These are phyloP conservation scores for Striga hermonthica DNA, from an alignment of 305 asterid species.

Conservation along the genomic window DNA sequence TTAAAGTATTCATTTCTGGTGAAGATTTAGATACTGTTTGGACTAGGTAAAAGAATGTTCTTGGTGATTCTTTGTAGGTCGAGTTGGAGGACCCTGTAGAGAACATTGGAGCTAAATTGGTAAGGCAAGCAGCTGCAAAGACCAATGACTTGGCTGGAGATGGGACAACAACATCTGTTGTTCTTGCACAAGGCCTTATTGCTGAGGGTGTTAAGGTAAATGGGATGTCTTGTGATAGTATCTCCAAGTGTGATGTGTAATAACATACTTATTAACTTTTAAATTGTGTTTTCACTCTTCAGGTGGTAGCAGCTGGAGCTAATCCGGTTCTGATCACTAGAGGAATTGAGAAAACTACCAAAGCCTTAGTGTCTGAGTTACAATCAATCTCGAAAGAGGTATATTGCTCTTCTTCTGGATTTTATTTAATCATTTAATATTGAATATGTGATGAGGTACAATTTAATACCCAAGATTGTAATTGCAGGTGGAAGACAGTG, in stretches of 20 bases:
- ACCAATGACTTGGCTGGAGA: conserved; percentile 98
- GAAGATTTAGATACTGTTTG: background rate
- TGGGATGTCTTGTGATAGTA: conserved; percentile 6
- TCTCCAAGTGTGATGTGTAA: background rate
- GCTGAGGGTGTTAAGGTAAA: conserved; percentile 94
- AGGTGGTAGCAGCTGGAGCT: conserved; percentile 99
- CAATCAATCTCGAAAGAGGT: conserved; percentile 89
- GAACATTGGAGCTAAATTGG: conserved; percentile 94
- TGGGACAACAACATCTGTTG: conserved; percentile 98
- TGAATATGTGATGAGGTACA: background rate
- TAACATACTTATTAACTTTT: background rate
- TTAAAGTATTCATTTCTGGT: background rate
- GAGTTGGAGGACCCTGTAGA: conserved; percentile 97
- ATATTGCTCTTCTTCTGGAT: conserved; percentile 11
- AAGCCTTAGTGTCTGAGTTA: conserved; percentile 82
- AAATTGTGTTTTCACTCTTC: conserved; percentile 17
- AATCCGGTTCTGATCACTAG: conserved; percentile 91
- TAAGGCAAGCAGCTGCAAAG: conserved; percentile 95
- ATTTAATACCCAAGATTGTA: background rate
- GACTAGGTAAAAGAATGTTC: background rate
- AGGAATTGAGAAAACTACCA: conserved; percentile 91
- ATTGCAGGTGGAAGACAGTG: conserved; percentile 64
- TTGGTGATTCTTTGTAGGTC: conserved; percentile 46
- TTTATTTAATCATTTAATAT: background rate
- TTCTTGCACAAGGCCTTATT: conserved; percentile 93